Evolutionary conservation across 192 early-diverging fungal species (phyloP).

Genomic region (Lobulomyces angularis): DNA sequence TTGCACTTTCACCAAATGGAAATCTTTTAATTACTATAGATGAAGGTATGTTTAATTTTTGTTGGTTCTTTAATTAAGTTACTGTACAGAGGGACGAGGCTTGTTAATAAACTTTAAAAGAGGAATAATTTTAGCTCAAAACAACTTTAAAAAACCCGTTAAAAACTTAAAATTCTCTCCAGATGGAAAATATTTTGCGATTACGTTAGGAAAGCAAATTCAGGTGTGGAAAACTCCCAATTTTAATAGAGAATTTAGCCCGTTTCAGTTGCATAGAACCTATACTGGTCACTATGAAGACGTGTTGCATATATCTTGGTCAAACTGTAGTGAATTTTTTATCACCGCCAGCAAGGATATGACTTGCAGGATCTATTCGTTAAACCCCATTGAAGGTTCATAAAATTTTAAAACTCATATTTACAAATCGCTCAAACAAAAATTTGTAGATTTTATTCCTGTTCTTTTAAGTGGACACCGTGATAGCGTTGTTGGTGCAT

Average conservation of each 20-base stretch:
- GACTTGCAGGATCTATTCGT: conserved; percentile 61
- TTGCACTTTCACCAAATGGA: conserved; percentile 83
- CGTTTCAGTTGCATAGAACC: conserved; percentile 71
- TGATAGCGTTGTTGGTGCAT: conserved; percentile 70
- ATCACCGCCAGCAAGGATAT: conserved; percentile 67
- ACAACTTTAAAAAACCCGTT: conserved; percentile 75
- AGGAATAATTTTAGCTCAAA: conserved; percentile 72
- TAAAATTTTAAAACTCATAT: no score
- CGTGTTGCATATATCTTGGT: conserved; percentile 72
- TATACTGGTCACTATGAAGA: conserved; percentile 78
- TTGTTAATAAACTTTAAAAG: conserved; percentile 77
- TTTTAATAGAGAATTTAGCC: conserved; percentile 79
- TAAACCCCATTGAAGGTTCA: conserved; percentile 59
- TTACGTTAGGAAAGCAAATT: conserved; percentile 70
- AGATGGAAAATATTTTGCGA: conserved; percentile 76
- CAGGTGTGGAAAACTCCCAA: conserved; percentile 91
- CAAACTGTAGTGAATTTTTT: conserved; percentile 64
- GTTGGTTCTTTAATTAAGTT: neutral
- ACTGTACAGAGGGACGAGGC: conserved; percentile 60
- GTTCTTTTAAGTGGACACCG: conserved; percentile 75
- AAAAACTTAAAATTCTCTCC: conserved; percentile 84
- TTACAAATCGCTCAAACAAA: no score
- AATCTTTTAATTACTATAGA: conserved; percentile 83
- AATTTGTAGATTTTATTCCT: conserved; percentile 47
- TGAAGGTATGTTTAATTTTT: conserved; percentile 44